Conservation (phyloP, 768 basidiomycete species). For the Cystofilobasidium macerans region DNA sequence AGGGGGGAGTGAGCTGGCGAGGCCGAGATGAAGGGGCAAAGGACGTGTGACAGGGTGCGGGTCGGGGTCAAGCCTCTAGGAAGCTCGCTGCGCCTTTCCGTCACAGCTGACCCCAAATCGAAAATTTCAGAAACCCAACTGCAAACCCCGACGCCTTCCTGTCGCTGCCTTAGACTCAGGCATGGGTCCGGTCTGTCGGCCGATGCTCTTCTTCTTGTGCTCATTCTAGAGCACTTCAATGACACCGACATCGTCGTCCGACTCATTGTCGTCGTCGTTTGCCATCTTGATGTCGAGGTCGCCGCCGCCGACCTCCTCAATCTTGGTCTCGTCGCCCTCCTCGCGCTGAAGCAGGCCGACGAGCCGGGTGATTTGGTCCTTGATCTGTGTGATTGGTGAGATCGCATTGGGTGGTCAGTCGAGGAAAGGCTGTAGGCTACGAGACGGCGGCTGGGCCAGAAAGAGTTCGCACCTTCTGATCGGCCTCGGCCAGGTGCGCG, state of each 20-base stretch:
- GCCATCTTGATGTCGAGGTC: constrained; percentile 29
- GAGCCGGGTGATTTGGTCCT: constrained; percentile 75
- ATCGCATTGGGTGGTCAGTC: too few relatives aligned
- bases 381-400: constrained; percentile 46
- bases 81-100: too few relatives aligned
- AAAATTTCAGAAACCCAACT: too few relatives aligned
- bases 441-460: too few relatives aligned
- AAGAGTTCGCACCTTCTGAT: constrained; percentile 54
- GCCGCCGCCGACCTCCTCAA: constrained; percentile 23
- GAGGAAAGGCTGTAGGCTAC: too few relatives aligned
- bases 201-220: too few relatives aligned
- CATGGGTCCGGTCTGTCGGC: too few relatives aligned
- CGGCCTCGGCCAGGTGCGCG: constrained; percentile 64
- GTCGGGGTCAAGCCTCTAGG: too few relatives aligned
- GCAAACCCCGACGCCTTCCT: too few relatives aligned
- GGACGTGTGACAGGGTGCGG: too few relatives aligned
- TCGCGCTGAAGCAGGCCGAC: constrained; percentile 58
- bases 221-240: constrained; percentile 44
- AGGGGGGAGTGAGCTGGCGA: background rate
- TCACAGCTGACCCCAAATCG: too few relatives aligned
- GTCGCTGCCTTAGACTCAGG: too few relatives aligned
- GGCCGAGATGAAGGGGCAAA: background rate
- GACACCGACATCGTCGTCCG: constrained; percentile 64
- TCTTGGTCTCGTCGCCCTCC: constrained; percentile 35
- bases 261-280: constrained; percentile 39